phyloP scores from a whole-genome alignment of 2,329 filamentous ascomycete species.

The Fusarium camptoceras region DNA sequence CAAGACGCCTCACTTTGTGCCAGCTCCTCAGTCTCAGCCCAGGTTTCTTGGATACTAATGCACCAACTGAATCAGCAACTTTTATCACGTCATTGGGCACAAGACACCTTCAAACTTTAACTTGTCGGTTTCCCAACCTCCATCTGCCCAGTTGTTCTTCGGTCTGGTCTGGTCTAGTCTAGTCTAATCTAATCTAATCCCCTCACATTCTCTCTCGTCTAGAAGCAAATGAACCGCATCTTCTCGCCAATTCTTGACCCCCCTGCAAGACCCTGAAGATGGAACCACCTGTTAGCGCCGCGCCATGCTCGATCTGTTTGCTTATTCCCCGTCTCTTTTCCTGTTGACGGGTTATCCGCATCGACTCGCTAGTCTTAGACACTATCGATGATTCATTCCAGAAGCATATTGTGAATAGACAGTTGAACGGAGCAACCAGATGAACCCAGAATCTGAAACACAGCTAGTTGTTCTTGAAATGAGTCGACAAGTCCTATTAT shows the following conservation, averaged over 20 bases:
- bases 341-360: slow-evolving; percentile 25
- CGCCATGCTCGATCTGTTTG: slow-evolving; percentile 30
- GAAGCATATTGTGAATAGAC: background rate
- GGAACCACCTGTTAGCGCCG: slow-evolving; percentile 26
- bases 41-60: slow-evolving; percentile 1
- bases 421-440: slow-evolving; percentile 16
- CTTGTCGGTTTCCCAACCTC: background rate
- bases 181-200: background rate
- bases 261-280: slow-evolving; percentile 37
- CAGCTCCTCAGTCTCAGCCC: slow-evolving; percentile 17
- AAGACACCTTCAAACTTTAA: slow-evolving; percentile 18
- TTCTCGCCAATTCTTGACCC: slow-evolving; percentile 8
- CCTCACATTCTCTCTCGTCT: background rate
- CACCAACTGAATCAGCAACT: slow-evolving; percentile 25
- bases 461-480: background rate
- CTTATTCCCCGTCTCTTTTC: slow-evolving; percentile 29
- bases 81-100: slow-evolving; percentile 31
- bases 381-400: slow-evolving; percentile 30
- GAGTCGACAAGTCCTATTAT: background rate
- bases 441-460: slow-evolving; percentile 4
- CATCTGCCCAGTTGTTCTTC: background rate
- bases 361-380: slow-evolving; percentile 11
- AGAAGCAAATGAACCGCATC: background rate
- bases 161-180: background rate
- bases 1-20: slow-evolving; percentile 29